Percentiles rank a stretch among this genome's conserved stretches.
These are phyloP conservation scores for Mycena citricolor DNA, from an alignment of 1,284 basidiomycete genomes.

Conservation along the genomic window DNA sequence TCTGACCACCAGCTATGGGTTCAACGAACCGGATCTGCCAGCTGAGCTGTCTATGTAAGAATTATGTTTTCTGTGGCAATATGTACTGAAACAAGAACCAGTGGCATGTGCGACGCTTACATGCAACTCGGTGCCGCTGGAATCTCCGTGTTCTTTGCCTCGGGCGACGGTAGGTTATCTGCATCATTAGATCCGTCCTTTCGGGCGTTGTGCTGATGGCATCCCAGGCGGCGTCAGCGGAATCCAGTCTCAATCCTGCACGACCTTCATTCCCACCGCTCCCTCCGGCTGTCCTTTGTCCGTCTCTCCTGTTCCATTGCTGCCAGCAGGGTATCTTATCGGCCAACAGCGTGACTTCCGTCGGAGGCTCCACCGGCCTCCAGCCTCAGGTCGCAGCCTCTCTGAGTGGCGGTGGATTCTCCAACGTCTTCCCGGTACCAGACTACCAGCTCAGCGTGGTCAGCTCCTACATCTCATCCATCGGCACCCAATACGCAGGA, in stretches of 20 bases:
- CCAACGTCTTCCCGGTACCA: not conserved
- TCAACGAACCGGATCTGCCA: conserved; percentile 16
- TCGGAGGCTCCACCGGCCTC: conserved; percentile 7
- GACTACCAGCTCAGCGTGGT: conserved; percentile 6
- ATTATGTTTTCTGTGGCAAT: no score
- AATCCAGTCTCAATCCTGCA: conserved; percentile 14
- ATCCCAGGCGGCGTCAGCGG: conserved; percentile 34
- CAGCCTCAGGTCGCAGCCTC: conserved; percentile 5
- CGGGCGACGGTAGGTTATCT: no score
- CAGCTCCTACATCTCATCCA: conserved; percentile 4
- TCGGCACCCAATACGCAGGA: conserved; percentile 11
- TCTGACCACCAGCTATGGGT: conserved; percentile 16
- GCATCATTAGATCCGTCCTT: no score
- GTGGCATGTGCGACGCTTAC: not conserved
- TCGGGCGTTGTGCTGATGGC: no score
- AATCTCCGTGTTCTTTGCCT: conserved; percentile 29
- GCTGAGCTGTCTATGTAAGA: no score
- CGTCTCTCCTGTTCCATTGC: no score
- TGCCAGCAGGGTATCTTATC: no score
- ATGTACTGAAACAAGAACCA: not conserved
- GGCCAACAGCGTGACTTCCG: conserved; percentile 17
- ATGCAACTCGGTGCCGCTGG: conserved; percentile 24
- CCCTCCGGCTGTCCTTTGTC: conserved; percentile 31
- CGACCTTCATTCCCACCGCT: conserved; percentile 23
- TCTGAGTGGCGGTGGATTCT: conserved; percentile 4